Evolutionary conservation across 2,329 filamentous ascomycete species (phyloP), one percentile per base, ranked within the genome.

Genomic region (Leptographium procerum): DNA sequence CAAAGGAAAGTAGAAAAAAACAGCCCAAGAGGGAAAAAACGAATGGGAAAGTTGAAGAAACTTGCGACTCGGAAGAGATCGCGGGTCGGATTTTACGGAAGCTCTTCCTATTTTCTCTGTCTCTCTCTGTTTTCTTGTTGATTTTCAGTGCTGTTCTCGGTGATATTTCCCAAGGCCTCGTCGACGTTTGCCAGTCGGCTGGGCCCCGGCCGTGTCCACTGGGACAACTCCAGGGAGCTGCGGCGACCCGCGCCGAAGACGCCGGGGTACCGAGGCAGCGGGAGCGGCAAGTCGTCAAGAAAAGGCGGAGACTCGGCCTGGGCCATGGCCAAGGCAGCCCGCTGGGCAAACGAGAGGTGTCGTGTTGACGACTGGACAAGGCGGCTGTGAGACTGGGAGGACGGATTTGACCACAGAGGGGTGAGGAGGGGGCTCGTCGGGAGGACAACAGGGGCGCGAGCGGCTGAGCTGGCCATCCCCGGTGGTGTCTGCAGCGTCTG

Each of bases 171-270:
- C 14, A 24, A 29, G 6, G 29, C 14, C 9, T 26, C 16, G 28
- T 26, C 24, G 34, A 29, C 28, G 16, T 33, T 1, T 10, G 58
- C 57, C n/a, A 61, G 57, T n/a, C 33, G 43, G 36, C 60, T 61
- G 9, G 34, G 55, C 3, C 58, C 59, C 2, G 59, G 56, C 24
- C 43, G 52, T 9, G 34, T 36, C 58, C 60, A 61, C 9, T 34
- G 19, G 29, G 9, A 16, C 16, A 52, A 4, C 19, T 33, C 16
- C 3, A 4, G 16, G 31, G 51, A n/a, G 31, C 7, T 31, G 19
- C 48, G 48, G 16, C 48, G 48, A 11, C 48, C 48, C 13, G 16
- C 48, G 28, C 26, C 26, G 4, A 26, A 16, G 6, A n/a, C 10
- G 26, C 48, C 8, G 11, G 48, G 26, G 24, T 19, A 28, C 28